Base-by-base conservation (phyloP, 805 yeast genomes). In the Yamadazyma olivae region DNA sequence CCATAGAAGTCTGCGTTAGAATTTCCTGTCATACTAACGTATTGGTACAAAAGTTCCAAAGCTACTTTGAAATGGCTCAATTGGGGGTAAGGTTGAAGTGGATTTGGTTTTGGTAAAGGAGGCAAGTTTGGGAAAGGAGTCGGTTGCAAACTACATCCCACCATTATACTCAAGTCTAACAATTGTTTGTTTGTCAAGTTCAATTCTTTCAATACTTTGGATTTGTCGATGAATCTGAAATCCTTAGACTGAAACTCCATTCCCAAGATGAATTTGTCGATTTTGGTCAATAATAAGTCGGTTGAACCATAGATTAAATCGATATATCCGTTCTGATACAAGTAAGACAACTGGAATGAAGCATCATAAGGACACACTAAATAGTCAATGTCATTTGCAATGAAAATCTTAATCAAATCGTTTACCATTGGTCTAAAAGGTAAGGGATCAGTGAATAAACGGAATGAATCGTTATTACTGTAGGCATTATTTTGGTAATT, bases 251-350 rank as follows among this genome's bases (percentile, higher is more conserved):
- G 77, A 43, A 79, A 73, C 41, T 85, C 95, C 70, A 89, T 72
- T 14, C 83, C 76, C 33, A 81, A 58, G 38, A 91, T 81, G 40
- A 89, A 78, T 45, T 77, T 82, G 39, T 86, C 93, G 18, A 83
- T 71, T 13, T 64, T 57, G 17, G 75, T 72, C 54, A 91, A 64
- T 29, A 90, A 62, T 25, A 80, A 70, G 49, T 93, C 98, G 1
- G 89, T 81, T 6, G 96, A 81, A 1, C 95, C 96, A 58, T 79
- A 85, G 24, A 90, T 77, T 4, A 83, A 79, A 56, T 90, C 89
- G 33, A 91, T 74, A 30, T 68, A 61, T 0, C 66, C 69, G 32
- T 66, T 67, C 30, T 73, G 73, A 43, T 72, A 70, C 49, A 91
- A 61, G 50, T 87, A 88, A 5, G 84, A 77, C 49, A 93, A 67